Evolutionary conservation across 345 rosid species (phyloP).

Genomic region (Salix purpurea): DNA sequence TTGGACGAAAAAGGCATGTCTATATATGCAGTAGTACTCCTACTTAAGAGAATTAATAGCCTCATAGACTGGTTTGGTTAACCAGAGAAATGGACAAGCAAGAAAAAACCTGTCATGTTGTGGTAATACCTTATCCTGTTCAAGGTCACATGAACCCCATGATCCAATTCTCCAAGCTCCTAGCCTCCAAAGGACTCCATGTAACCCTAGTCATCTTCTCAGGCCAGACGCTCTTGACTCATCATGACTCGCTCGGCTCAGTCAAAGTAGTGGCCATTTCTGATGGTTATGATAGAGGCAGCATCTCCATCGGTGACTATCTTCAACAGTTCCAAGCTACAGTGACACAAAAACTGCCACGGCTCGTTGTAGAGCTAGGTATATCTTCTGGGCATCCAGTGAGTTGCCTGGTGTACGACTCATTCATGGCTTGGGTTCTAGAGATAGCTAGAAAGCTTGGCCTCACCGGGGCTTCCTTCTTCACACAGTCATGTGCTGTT

Average conservation of each 20-base stretch:
- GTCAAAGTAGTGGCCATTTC: slow-evolving; percentile 26
- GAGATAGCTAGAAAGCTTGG: slow-evolving; percentile 24
- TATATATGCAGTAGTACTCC: not conserved
- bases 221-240: not conserved
- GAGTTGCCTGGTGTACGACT: slow-evolving; percentile 41
- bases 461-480: slow-evolving; percentile 23
- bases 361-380: slow-evolving; percentile 22
- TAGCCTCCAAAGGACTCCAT: slow-evolving; percentile 46
- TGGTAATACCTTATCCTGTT: slow-evolving; percentile 36
- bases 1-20: too few species aligned
- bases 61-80: not conserved
- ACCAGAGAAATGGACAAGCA: not conserved
- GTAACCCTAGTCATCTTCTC: slow-evolving; percentile 31
- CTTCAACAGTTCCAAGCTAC: slow-evolving; percentile 12
- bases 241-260: slow-evolving; percentile 18
- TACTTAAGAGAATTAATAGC: not conserved
- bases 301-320: not conserved
- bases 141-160: slow-evolving; percentile 64
- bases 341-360: slow-evolving; percentile 24
- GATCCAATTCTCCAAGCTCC: slow-evolving; percentile 53
- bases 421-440: slow-evolving; percentile 41
- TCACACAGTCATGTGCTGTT: slow-evolving; percentile 32
- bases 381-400: not conserved
- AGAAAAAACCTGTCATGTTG: slow-evolving; percentile 22
- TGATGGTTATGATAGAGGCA: slow-evolving; percentile 26